These are phyloP conservation scores for Hypoxylon sp. DNA, from an alignment of 2,329 filamentous ascomycete species.

Conservation along the genomic window DNA sequence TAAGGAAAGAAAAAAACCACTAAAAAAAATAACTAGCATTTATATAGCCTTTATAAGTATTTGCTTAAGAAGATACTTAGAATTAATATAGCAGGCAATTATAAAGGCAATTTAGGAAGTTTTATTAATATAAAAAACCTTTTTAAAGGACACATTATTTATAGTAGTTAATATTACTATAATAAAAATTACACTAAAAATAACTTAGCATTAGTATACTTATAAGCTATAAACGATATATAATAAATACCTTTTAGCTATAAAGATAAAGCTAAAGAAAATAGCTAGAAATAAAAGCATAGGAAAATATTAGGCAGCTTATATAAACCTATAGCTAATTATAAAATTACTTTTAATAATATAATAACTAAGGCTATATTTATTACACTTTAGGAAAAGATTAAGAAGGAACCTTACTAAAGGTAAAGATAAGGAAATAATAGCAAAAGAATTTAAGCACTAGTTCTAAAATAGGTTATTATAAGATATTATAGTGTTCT, in stretches of 20 bases:
- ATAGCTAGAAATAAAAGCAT: too few relatives aligned
- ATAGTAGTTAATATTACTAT: too few relatives aligned
- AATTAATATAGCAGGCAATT: slow-evolving; percentile 10
- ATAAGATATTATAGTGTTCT: slow-evolving; percentile 5
- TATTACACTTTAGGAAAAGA: not conserved
- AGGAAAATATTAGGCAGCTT: too few relatives aligned
- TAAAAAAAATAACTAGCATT: slow-evolving; percentile 3
- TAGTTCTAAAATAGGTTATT: slow-evolving; percentile 6
- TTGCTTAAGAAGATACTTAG: slow-evolving; percentile 1
- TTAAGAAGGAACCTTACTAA: slow-evolving; percentile 10
- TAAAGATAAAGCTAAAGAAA: too few relatives aligned
- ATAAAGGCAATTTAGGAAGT: not conserved
- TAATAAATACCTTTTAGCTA: too few relatives aligned
- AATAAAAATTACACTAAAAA: too few relatives aligned
- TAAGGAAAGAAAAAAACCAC: not conserved
- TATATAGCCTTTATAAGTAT: slow-evolving; percentile 6
- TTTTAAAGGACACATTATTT: too few relatives aligned
- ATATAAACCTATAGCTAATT: too few relatives aligned
- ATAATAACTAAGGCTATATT: not conserved
- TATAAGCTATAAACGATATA: too few relatives aligned
- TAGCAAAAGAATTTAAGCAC: slow-evolving; percentile 1
- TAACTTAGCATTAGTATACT: too few relatives aligned
- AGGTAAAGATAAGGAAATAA: slow-evolving; percentile 8
- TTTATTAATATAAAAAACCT: slow-evolving; percentile 9
- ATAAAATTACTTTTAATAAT: not conserved